These are phyloP conservation scores for Agrocybe pediades DNA, from an alignment of 768 basidiomycete species.

Conservation along the genomic window DNA sequence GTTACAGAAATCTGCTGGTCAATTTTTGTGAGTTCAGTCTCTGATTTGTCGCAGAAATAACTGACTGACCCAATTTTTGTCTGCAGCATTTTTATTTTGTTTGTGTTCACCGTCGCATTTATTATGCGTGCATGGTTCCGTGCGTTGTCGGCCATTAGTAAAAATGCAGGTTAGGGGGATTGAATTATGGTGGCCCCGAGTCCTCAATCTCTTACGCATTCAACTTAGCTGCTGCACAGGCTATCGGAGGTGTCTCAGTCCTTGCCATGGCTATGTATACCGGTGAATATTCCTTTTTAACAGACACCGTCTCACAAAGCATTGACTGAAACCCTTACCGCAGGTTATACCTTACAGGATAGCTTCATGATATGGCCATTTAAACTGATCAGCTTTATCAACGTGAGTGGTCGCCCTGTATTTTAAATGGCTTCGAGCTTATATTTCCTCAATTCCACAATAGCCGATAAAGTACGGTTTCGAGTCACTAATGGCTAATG, in stretches of 20 bases:
- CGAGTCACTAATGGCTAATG: slow-evolving; percentile 75
- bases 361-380: slow-evolving; percentile 67
- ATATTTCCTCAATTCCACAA: not conserved
- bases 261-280: slow-evolving; percentile 33
- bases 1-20: slow-evolving; percentile 50
- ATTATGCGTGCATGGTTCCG: slow-evolving; percentile 82
- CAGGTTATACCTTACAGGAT: slow-evolving; percentile 46
- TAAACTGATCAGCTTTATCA: slow-evolving; percentile 64
- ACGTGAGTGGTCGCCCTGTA: slow-evolving; percentile 36
- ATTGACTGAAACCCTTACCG: not conserved
- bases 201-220: not conserved
- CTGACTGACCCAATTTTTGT: slow-evolving; percentile 32
- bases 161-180: slow-evolving; percentile 28
- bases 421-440: not conserved
- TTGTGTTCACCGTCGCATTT: slow-evolving; percentile 56
- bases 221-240: slow-evolving; percentile 42
- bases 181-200: not conserved
- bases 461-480: slow-evolving; percentile 56
- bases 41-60: slow-evolving; percentile 25
- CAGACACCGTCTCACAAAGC: not conserved
- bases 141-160: slow-evolving; percentile 60
- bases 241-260: slow-evolving; percentile 49
- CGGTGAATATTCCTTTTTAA: slow-evolving; percentile 17
- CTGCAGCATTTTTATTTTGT: slow-evolving; percentile 57
- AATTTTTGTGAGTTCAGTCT: slow-evolving; percentile 59